phyloP scores from a whole-genome alignment of 306 rosid genomes.

The Castanea sativa region DNA sequence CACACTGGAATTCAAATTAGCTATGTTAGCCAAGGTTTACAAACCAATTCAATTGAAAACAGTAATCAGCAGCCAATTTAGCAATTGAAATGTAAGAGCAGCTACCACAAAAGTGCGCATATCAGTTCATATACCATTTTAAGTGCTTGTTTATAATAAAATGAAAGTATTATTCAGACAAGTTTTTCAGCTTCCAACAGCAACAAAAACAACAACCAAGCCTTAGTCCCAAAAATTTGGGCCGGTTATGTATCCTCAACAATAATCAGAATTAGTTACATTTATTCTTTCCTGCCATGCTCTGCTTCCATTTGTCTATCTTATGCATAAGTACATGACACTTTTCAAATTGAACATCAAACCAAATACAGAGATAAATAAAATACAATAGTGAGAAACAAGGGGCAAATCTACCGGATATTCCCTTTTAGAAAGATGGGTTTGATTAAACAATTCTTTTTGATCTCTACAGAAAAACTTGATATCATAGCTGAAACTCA shows the following conservation, averaged over 20 bases:
- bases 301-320: neutral
- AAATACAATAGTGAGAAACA: neutral
- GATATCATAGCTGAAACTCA: neutral
- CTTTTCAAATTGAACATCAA: neutral
- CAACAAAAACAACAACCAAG: too few relatives aligned
- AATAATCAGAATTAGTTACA: too few relatives aligned
- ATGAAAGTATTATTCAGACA: neutral
- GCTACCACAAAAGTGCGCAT: neutral
- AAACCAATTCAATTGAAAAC: neutral
- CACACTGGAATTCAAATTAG: constrained; percentile 12
- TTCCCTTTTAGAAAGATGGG: neutral
- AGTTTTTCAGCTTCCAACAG: neutral
- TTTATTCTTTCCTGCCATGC: neutral
- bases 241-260: too few relatives aligned
- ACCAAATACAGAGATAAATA: neutral
- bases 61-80: neutral
- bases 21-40: constrained; percentile 4
- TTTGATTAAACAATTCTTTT: neutral
- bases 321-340: neutral
- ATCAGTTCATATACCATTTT: neutral
- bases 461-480: neutral
- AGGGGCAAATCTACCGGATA: neutral
- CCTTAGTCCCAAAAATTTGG: too few relatives aligned
- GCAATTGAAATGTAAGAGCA: neutral
- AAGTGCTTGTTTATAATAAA: neutral